Conservation (phyloP, 176 grass and related monocot species). For the Chloris gayana region DNA sequence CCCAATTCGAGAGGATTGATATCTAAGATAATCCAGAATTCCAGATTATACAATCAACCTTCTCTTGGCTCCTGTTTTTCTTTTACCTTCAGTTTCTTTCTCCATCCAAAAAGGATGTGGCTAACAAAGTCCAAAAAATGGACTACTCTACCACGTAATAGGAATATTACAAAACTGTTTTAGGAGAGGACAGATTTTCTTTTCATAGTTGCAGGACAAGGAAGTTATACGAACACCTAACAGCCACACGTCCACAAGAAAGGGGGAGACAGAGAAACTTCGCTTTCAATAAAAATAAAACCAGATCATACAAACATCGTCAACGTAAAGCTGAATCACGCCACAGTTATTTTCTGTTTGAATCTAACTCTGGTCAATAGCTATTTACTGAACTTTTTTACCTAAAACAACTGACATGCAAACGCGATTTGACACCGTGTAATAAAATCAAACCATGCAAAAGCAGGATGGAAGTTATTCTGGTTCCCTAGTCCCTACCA, state of each 20-base stretch:
- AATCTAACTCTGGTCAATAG: slow-evolving; percentile 5
- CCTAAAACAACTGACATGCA: neutral
- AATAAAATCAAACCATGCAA: slow-evolving; percentile 24
- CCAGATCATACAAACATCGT: neutral
- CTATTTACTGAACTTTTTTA: neutral
- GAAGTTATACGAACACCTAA: neutral
- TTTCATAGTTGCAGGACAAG: neutral
- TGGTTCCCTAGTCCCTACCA: neutral
- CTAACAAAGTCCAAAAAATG: neutral
- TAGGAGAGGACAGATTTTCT: neutral
- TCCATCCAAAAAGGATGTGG: neutral
- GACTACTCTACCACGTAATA: neutral
- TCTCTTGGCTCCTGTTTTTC: neutral
- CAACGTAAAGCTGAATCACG: neutral
- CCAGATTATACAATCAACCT: neutral
- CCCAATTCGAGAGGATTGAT: neutral
- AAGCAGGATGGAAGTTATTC: neutral
- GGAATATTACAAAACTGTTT: neutral
- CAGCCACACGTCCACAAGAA: slow-evolving; percentile 8
- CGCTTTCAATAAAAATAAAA: slow-evolving; percentile 25
- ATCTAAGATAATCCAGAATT: neutral
- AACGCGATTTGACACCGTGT: neutral
- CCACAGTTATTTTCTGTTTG: slow-evolving; percentile 4
- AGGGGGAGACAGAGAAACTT: slow-evolving; percentile 21
- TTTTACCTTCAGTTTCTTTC: neutral